Base-by-base conservation (phyloP, 148 eudicot genomes). In the Spergularia marina region DNA sequence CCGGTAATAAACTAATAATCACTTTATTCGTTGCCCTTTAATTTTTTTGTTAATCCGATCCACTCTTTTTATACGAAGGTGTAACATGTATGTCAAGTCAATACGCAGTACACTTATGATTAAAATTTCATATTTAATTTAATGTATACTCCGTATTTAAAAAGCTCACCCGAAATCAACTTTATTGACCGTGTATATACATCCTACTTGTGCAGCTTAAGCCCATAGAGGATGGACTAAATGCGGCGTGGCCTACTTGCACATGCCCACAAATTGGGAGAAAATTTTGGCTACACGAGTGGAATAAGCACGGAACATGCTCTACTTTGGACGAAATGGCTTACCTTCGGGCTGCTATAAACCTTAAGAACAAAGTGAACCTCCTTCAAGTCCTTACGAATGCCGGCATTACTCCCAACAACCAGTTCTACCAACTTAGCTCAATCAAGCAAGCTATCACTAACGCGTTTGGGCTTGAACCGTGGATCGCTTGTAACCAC, bases 261-360 rank as follows among this genome's bases (percentile, higher is more conserved):
- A 64, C 79, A n/a, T 87, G 91, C 70, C 87, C 87, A 18, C 78
- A 79, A 65, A 64, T 63, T 0, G 86, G 83, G 5, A n/a, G 36
- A 0, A 76, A 70, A n/a, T 87, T 87, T 47, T 87, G 91, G 91
- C 56, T 78, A 1, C 85, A 83, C 18, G 86, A 87, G 14, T 87
- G 88, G 88, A 58, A 65, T 20, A 83, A 85, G 40, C 88, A 82
- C 14, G 91, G 91, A 0, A 80, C 88, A 0, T 87, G 91, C 76
- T 81, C 88, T 2, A 44, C 69, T 13, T 77, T 85, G 10, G 71
- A 80, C 41, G 80, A 79, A 65, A 83, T 78, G 10, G 54, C 56
- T 0, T 87, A 87, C 68, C 80, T 87, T 47, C n/a, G 67, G 13
- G 66, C 85, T 0, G 85, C 88, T 8, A 79, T 87, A 5, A 64